Conservation (phyloP, 2,329 filamentous ascomycete genomes). For the Geosmithia morbida region DNA sequence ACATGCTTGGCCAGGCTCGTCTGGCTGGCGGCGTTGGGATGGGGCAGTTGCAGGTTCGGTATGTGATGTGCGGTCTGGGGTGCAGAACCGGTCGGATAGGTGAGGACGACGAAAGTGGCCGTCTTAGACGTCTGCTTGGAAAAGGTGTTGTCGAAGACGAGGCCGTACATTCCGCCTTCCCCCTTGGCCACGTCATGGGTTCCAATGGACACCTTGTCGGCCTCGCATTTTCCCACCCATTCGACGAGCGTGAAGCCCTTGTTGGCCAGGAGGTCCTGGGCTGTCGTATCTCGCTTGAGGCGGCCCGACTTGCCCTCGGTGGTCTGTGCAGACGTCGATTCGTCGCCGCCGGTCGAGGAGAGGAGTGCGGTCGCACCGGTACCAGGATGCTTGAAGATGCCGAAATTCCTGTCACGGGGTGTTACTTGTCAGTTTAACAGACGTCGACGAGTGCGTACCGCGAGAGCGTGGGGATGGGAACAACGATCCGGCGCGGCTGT, state of each 20-base stretch:
- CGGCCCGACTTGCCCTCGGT: conserved; percentile 30
- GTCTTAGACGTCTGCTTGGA: conserved; percentile 92
- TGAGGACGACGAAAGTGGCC: conserved; percentile 86
- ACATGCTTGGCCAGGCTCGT: conserved; percentile 35
- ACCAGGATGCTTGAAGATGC: conserved; percentile 92
- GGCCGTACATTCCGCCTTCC: conserved; percentile 83
- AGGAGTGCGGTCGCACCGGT: conserved; percentile 38
- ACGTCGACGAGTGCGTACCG: too few species aligned
- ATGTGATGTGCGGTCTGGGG: conserved; percentile 63
- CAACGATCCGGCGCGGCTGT: too few species aligned
- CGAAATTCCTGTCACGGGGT: conserved; percentile 58
- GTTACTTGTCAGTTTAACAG: conserved; percentile 6
- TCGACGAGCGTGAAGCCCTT: conserved; percentile 58
- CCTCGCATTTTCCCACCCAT: conserved; percentile 93
- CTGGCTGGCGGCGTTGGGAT: conserved; percentile 25
- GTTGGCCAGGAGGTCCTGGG: conserved; percentile 47
- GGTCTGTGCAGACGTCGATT: conserved; percentile 20
- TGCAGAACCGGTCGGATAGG: conserved; percentile 71
- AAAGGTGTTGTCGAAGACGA: conserved; percentile 98
- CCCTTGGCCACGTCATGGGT: conserved; percentile 64
- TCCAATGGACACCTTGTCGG: conserved; percentile 86
- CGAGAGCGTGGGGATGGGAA: too few species aligned
- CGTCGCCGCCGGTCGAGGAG: conserved; percentile 25
- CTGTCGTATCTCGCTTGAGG: conserved; percentile 45
- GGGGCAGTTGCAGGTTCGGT: conserved; percentile 35